Percentiles rank a stretch among this genome's conserved stretches.
These are phyloP conservation scores for Flaveria sonorensis DNA, from an alignment of 129 eudicot species.

Conservation along the genomic window DNA sequence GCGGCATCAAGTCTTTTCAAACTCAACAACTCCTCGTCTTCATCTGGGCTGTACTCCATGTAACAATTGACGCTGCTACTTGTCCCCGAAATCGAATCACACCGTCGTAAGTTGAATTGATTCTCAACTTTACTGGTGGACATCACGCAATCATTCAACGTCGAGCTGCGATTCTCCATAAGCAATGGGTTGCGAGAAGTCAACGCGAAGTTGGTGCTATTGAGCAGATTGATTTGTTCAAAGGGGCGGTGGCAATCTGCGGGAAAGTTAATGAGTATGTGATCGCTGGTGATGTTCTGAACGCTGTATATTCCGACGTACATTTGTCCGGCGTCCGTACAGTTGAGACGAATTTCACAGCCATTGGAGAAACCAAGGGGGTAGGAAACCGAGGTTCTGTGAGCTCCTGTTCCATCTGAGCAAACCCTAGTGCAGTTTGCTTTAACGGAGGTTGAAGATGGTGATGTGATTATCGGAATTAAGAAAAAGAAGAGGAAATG, in stretches of 20 bases:
- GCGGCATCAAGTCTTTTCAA: constrained; percentile 17
- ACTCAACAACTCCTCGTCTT: constrained; percentile 26
- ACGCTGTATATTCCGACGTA: constrained; percentile 33
- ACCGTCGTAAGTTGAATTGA: too few species aligned
- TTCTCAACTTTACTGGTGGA: too few species aligned
- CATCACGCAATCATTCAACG: too few species aligned
- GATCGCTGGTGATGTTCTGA: constrained; percentile 46
- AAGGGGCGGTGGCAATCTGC: constrained; percentile 46
- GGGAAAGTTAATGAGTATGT: constrained; percentile 42
- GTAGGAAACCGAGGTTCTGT: constrained; percentile 33
- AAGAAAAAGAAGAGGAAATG: constrained; percentile 17
- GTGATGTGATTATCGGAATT: constrained; percentile 19
- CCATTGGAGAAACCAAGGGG: constrained; percentile 72
- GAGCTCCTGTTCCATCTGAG: constrained; percentile 5
- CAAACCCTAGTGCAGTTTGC: constrained; percentile 19
- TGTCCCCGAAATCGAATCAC: too few species aligned
- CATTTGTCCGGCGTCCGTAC: constrained; percentile 30
- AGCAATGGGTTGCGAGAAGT: too few species aligned
- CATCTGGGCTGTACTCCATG: too few species aligned
- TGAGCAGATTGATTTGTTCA: too few species aligned
- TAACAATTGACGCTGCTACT: too few species aligned
- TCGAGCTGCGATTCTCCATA: too few species aligned
- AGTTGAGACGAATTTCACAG: constrained; percentile 49
- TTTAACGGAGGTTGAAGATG: constrained; percentile 12
- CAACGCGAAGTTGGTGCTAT: too few species aligned